Evolutionary conservation across 768 basidiomycete species (phyloP).

Genomic region (Suillus decipiens): DNA sequence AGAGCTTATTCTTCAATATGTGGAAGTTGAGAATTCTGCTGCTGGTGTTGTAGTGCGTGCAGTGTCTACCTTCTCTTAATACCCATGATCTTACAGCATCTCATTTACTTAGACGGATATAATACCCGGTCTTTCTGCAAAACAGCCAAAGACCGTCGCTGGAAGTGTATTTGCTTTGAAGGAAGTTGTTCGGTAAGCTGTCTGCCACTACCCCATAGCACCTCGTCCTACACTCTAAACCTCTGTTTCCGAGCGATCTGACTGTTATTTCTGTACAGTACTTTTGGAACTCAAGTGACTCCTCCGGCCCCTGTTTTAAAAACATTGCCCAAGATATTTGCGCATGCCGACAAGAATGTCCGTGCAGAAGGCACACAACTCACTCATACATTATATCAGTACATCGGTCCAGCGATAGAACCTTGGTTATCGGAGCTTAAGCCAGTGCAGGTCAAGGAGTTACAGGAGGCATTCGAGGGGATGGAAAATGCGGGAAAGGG

Average conservation of each 20-base stretch:
- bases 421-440: conserved; percentile 89
- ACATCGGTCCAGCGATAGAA: conserved; percentile 81
- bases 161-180: conserved; percentile 75
- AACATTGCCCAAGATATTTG: conserved; percentile 87
- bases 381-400: conserved; percentile 77
- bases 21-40: conserved; percentile 90
- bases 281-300: conserved; percentile 76
- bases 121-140: conserved; percentile 82
- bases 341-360: conserved; percentile 93
- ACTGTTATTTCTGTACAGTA: conserved; percentile 41
- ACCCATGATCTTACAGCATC: conserved; percentile 25
- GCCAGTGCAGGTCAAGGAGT: conserved; percentile 94
- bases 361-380: conserved; percentile 88
- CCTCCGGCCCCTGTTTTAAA: conserved; percentile 84
- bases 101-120: conserved; percentile 61
- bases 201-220: conserved; percentile 5
- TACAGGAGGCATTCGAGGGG: conserved; percentile 86
- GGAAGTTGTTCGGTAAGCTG: conserved; percentile 78
- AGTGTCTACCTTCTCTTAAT: conserved; percentile 32
- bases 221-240: neutral
- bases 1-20: conserved; percentile 86
- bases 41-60: conserved; percentile 84
- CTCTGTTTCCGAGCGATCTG: neutral
- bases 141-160: conserved; percentile 93
- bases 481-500: conserved; percentile 87